phyloP scores from a whole-genome alignment of 768 basidiomycete species.

The Pulveroboletus sp. region DNA sequence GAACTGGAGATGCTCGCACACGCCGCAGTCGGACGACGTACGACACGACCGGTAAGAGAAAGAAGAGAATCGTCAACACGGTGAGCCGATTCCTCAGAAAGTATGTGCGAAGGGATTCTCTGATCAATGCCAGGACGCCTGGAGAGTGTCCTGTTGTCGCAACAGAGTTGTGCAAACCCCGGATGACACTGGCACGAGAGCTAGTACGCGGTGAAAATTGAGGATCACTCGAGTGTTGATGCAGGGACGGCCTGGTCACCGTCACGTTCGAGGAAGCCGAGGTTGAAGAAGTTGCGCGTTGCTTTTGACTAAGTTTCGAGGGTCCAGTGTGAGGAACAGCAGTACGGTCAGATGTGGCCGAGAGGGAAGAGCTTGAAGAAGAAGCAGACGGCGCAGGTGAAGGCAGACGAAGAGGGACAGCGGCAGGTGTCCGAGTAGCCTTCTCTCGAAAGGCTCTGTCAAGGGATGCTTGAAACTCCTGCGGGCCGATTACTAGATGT shows the following conservation, averaged over 20 bases:
- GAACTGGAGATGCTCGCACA: slow-evolving; percentile 23
- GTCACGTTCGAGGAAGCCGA: slow-evolving; percentile 25
- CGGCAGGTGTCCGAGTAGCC: slow-evolving; percentile 12
- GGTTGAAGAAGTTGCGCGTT: slow-evolving; percentile 18
- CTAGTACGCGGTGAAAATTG: slow-evolving; percentile 12
- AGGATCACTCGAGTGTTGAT: slow-evolving; percentile 3
- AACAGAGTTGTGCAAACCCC: slow-evolving; percentile 7
- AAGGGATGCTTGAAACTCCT: slow-evolving; percentile 32
- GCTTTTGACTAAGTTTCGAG: slow-evolving; percentile 12
- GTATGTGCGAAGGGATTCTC: slow-evolving; percentile 45
- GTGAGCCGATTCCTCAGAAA: slow-evolving; percentile 44
- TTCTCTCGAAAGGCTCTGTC: slow-evolving; percentile 30
- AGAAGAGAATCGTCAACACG: slow-evolving; percentile 39
- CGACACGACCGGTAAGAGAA: slow-evolving; percentile 41
- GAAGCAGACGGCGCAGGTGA: slow-evolving; percentile 53
- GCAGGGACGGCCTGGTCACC: slow-evolving; percentile 17
- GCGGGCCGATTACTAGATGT: slow-evolving; percentile 6
- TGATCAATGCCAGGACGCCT: slow-evolving; percentile 39
- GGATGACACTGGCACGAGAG: slow-evolving; percentile 13
- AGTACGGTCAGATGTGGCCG: slow-evolving; percentile 70
- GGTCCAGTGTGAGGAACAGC: slow-evolving; percentile 43
- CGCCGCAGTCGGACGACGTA: slow-evolving; percentile 50
- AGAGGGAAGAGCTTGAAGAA: slow-evolving; percentile 60
- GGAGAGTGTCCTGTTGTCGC: slow-evolving; percentile 17
- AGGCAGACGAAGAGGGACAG: slow-evolving; percentile 31